These are phyloP conservation scores for Marchantia polymorpha DNA, from an alignment of 225 moss, liverwort and hornwort genomes.

Conservation along the genomic window DNA sequence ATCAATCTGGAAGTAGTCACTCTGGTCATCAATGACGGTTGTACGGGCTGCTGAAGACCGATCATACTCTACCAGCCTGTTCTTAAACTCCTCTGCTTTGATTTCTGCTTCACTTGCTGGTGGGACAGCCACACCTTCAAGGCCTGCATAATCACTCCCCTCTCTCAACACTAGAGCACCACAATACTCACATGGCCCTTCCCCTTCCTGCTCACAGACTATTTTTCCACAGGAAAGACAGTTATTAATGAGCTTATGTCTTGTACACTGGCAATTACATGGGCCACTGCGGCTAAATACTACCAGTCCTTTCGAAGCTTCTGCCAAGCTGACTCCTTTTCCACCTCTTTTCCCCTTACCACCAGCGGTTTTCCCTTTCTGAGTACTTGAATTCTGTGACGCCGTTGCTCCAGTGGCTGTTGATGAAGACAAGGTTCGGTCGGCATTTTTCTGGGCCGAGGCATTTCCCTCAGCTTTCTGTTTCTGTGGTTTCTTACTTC, in stretches of 20 bases:
- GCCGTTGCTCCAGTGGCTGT: slow-evolving; percentile 27
- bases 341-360: slow-evolving; percentile 69
- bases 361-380: slow-evolving; percentile 54
- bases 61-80: slow-evolving; percentile 87
- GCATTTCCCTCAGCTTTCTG: slow-evolving; percentile 45
- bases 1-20: slow-evolving; percentile 93
- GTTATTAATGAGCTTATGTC: slow-evolving; percentile 87
- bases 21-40: slow-evolving; percentile 90
- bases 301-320: slow-evolving; percentile 75
- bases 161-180: slow-evolving; percentile 80
- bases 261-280: slow-evolving; percentile 87
- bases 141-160: slow-evolving; percentile 90
- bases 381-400: slow-evolving; percentile 27
- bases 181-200: slow-evolving; percentile 88
- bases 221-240: slow-evolving; percentile 90
- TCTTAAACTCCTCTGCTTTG: slow-evolving; percentile 87
- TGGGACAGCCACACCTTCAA: slow-evolving; percentile 69
- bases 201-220: slow-evolving; percentile 97
- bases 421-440: slow-evolving; percentile 20
- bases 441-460: slow-evolving; percentile 20
- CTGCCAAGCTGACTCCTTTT: slow-evolving; percentile 74
- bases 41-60: slow-evolving; percentile 77
- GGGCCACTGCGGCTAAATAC: slow-evolving; percentile 64
- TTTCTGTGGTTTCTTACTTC: slow-evolving; percentile 59
- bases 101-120: slow-evolving; percentile 67